Evolutionary conservation across 2,329 filamentous ascomycete species (phyloP).

Genomic region (Alternaria arborescens): DNA sequence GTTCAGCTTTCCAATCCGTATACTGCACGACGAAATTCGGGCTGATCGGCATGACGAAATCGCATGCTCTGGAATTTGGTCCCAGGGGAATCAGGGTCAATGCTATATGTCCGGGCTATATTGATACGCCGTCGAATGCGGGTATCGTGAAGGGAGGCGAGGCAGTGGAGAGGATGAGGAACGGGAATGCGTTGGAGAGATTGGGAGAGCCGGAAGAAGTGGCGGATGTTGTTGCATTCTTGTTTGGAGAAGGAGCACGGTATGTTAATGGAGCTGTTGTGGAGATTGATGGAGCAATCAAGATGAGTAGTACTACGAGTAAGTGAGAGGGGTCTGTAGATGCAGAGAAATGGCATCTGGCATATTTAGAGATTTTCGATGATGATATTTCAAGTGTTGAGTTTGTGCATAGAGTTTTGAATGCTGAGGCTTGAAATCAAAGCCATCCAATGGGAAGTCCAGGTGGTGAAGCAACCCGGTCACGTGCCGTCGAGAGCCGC

Average conservation of each 20-base stretch:
- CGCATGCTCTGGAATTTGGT: slow-evolving; percentile 44
- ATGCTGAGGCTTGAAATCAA: not conserved
- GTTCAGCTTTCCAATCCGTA: slow-evolving; percentile 38
- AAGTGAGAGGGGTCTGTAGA: slow-evolving; percentile 16
- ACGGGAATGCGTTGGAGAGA: slow-evolving; percentile 54
- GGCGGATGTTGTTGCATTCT: slow-evolving; percentile 60
- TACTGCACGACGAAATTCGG: slow-evolving; percentile 50
- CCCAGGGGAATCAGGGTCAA: slow-evolving; percentile 44
- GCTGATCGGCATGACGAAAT: slow-evolving; percentile 47
- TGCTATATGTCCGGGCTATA: slow-evolving; percentile 52
- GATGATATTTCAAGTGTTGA: no score
- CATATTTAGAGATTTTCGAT: not conserved
- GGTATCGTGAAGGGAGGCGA: slow-evolving; percentile 60
- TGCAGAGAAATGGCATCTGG: slow-evolving; percentile 4
- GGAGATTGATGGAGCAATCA: slow-evolving; percentile 58
- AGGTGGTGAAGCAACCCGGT: slow-evolving; percentile 57
- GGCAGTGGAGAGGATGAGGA: slow-evolving; percentile 51
- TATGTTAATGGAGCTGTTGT: slow-evolving; percentile 61
- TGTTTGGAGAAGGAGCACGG: slow-evolving; percentile 56
- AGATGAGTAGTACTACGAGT: slow-evolving; percentile 40
- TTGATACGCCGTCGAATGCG: slow-evolving; percentile 60
- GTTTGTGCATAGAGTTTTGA: not conserved
- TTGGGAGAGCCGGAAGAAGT: slow-evolving; percentile 59
- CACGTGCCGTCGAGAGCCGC: slow-evolving; percentile 23
- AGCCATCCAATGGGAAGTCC: not conserved